Evolutionary conservation across 2,329 filamentous ascomycete species (phyloP).

Genomic region (Trichoderma breve): DNA sequence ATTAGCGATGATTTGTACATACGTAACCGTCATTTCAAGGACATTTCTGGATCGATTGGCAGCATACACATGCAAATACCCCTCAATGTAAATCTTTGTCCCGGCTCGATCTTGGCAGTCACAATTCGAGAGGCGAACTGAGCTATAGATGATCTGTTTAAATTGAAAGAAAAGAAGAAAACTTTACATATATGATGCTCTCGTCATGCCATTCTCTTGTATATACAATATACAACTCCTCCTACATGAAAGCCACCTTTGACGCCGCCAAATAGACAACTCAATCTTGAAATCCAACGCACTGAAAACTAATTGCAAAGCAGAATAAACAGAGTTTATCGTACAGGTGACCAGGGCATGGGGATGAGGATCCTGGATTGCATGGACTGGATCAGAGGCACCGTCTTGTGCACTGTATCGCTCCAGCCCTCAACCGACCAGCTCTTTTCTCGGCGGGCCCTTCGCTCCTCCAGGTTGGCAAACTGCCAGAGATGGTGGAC

Average conservation of each 20-base stretch:
- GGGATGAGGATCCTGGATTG: constrained; percentile 90
- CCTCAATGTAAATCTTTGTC: no score
- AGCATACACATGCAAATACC: not conserved
- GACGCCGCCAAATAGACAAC: constrained; percentile 20
- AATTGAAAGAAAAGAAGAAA: not conserved
- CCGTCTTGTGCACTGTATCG: constrained; percentile 96
- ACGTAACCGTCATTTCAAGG: not conserved
- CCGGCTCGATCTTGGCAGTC: no score
- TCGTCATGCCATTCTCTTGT: constrained; percentile 9
- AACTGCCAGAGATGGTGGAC: constrained; percentile 99
- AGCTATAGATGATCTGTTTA: not conserved
- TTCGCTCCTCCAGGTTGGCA: constrained; percentile 91
- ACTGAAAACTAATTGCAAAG: not conserved
- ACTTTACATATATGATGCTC: not conserved
- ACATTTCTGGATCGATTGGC: not conserved
- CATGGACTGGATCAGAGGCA: constrained; percentile 95
- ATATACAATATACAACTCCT: constrained; percentile 23
- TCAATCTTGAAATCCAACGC: not conserved
- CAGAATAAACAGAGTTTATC: constrained; percentile 45
- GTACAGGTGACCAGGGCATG: constrained; percentile 94
- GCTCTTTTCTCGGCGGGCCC: constrained; percentile 85
- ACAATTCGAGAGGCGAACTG: not conserved
- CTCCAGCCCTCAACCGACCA: constrained; percentile 96
- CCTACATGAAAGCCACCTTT: constrained; percentile 28
- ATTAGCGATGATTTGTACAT: constrained; percentile 9